Conservation (phyloP, 2,329 filamentous ascomycete genomes). For the Verticillium longisporum region DNA sequence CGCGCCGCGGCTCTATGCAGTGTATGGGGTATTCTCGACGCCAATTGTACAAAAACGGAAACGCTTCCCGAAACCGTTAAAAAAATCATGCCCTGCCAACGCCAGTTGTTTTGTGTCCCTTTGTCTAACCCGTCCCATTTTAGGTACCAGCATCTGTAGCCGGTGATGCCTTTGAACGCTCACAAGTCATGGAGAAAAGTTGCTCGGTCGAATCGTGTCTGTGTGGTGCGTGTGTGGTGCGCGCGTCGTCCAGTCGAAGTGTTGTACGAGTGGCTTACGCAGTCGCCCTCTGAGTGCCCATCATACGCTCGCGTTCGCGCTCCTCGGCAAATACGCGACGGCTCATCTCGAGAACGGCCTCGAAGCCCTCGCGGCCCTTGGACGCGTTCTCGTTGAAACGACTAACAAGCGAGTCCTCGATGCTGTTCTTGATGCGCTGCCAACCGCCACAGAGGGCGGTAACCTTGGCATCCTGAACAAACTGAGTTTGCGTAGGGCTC, state of each 20-base stretch:
- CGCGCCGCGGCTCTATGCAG: background rate
- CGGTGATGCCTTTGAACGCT: background rate
- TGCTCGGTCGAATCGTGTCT: background rate
- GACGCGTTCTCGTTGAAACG: slow-evolving; percentile 87
- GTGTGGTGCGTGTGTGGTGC: background rate
- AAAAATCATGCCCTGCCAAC: background rate
- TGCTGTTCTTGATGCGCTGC: slow-evolving; percentile 94
- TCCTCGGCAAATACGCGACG: slow-evolving; percentile 87
- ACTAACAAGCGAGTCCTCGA: slow-evolving; percentile 85
- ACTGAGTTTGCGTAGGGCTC: slow-evolving; percentile 59
- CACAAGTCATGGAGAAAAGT: background rate
- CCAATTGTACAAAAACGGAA: background rate
- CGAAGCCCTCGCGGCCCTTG: slow-evolving; percentile 90
- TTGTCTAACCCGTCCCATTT: background rate
- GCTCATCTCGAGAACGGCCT: slow-evolving; percentile 90
- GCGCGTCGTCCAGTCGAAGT: background rate
- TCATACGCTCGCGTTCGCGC: slow-evolving; percentile 50
- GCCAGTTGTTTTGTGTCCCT: background rate
- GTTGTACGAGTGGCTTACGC: background rate
- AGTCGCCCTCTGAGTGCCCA: slow-evolving; percentile 6
- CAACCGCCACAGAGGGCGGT: slow-evolving; percentile 93
- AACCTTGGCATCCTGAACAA: slow-evolving; percentile 85
- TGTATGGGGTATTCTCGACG: background rate
- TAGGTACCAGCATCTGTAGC: background rate
- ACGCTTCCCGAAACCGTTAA: background rate